Evolutionary conservation across 2,329 filamentous ascomycete genomes (phyloP).

Genomic region (Colletotrichum spinosum): DNA sequence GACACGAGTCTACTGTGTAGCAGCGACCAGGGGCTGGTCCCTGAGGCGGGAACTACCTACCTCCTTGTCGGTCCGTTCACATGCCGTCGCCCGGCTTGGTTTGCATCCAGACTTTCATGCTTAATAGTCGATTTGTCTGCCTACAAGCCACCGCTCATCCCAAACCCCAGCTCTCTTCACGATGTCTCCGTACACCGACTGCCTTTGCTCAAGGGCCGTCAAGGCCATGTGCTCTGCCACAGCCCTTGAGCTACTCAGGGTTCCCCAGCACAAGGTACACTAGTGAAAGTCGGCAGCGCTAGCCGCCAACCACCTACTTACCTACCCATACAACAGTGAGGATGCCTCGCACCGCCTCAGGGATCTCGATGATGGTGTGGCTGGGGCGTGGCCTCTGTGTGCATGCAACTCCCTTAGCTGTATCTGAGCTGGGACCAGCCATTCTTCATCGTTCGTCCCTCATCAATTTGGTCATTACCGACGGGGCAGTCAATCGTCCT

Average conservation of each 20-base stretch:
- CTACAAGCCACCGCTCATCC: too few relatives aligned
- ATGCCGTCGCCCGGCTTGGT: conserved; percentile 24
- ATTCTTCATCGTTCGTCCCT: too few relatives aligned
- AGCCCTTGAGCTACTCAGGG: conserved; percentile 10
- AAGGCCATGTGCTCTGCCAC: conserved; percentile 12
- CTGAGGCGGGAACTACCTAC: conserved; percentile 15
- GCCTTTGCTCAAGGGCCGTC: too few relatives aligned
- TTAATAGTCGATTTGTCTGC: too few relatives aligned
- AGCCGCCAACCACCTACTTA: conserved; percentile 3
- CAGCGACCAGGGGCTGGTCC: not conserved
- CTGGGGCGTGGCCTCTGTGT: not conserved
- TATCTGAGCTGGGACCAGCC: too few relatives aligned
- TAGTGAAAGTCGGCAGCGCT: not conserved
- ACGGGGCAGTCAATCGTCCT: not conserved
- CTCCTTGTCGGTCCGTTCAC: not conserved
- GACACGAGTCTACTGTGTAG: conserved; percentile 1
- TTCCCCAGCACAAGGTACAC: conserved; percentile 5
- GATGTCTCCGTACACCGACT: not conserved
- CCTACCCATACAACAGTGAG: not conserved
- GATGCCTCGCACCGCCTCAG: conserved; percentile 29
- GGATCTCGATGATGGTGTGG: conserved; percentile 16
- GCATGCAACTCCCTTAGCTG: too few relatives aligned
- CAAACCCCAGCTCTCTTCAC: too few relatives aligned
- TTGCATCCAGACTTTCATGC: not conserved
- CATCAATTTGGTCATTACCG: too few relatives aligned